Evolutionary conservation across 176 grass and related monocot genomes (phyloP), one percentile per base, ranked within the genome.

Genomic region (Themeda triandra): DNA sequence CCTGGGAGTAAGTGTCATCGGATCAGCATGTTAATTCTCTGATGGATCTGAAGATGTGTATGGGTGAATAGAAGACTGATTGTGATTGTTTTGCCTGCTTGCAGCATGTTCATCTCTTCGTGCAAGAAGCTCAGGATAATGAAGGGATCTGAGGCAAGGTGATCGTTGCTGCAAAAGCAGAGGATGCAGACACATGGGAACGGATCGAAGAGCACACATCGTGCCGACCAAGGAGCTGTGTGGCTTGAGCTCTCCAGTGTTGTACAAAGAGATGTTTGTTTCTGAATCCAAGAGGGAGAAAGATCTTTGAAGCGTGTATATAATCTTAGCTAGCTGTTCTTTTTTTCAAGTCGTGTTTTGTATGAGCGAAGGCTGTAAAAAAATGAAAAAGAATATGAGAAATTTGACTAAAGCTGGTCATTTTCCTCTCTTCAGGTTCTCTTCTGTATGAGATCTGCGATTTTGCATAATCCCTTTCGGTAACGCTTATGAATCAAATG

Each of bases 121-220:
- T 94, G 95, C 95, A 98, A 97, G 86, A 98, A 91, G 78, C 85
- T 98, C 36, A 98, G 95, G 76, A 95, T 98, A 59, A 90, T 98
- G 92, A 98, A 83, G 70, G 84, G 86, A 2, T 91, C 84, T 73
- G 92, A 97, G 59, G 90, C 83, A 48, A 94, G 83, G 83, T 93
- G 92, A 82, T 84, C 15, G 23, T 25, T 10, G 60, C 42, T 75
- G 44, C 18, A 25, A 25, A 77, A 84, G 33, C 64, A 85, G 63
- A 70, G 63, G 30, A 45, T 40, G 0, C 0, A 0, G 3, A 63
- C 8, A 49, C 21, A 6, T 19, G 2, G 5, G 45, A 53, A 35
- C 4, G 18, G 37, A 69, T 63, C n/a, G n/a, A 63, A 32, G 40
- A 71, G 76, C 78, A 42, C 6, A 8, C 27, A 76, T 36, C 77